Percentiles rank a stretch among this genome's conserved stretches.
phyloP scores from a whole-genome alignment of 148 eudicot species.

The Cornus controversa region DNA sequence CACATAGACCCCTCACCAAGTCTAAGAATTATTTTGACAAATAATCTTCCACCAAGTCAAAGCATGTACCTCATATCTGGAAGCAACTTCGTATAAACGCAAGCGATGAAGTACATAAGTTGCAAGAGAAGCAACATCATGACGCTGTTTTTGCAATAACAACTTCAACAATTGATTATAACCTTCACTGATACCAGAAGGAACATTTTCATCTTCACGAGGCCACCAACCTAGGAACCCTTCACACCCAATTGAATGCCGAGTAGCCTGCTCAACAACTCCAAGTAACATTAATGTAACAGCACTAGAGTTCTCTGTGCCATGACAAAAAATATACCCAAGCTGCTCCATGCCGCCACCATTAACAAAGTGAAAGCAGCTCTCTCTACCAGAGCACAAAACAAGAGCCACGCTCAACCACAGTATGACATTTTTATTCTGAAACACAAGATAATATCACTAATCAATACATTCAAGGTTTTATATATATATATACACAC shows the following conservation, averaged over 20 bases:
- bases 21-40: neutral
- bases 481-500: conserved; percentile 5
- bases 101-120: conserved; percentile 87
- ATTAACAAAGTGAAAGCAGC: conserved; percentile 90
- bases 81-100: conserved; percentile 87
- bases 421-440: conserved; percentile 60
- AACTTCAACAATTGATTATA: conserved; percentile 82
- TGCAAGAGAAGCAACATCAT: conserved; percentile 82
- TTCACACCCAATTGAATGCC: conserved; percentile 88
- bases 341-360: conserved; percentile 87
- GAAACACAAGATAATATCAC: conserved; percentile 27
- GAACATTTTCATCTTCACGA: conserved; percentile 77
- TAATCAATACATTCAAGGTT: conserved; percentile 6
- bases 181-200: conserved; percentile 75
- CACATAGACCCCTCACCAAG: neutral
- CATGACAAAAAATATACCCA: conserved; percentile 43
- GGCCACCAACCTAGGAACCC: conserved; percentile 99
- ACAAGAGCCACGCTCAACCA: conserved; percentile 77
- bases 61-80: conserved; percentile 80
- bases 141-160: conserved; percentile 75
- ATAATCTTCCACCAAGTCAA: neutral
- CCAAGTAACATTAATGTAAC: conserved; percentile 73
- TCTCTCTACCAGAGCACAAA: conserved; percentile 75
- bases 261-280: conserved; percentile 86
- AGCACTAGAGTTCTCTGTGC: conserved; percentile 47